Evolutionary conservation across 2,329 filamentous ascomycete genomes (phyloP), one percentile per base, ranked within the genome.

Genomic region (Plenodomus tracheiphilus): DNA sequence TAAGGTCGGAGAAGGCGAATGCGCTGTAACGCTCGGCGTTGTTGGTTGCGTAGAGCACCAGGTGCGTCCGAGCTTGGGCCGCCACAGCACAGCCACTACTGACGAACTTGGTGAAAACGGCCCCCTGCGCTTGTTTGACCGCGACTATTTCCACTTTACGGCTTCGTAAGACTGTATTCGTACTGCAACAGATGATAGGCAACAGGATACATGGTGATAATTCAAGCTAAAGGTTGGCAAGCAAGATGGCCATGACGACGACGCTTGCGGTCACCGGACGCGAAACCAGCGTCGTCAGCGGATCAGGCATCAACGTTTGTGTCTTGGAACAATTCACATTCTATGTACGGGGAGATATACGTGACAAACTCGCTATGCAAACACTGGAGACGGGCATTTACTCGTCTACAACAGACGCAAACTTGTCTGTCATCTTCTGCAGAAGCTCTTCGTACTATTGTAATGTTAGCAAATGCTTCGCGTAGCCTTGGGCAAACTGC

Each of bases 401-500:
- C 83, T 97, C 93, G 75, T 99, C 94, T 72, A 90, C 85, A 52
- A 99, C 93, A 34, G 91, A 87, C 41, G 94, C 94, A 77, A 99
- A 99, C 79, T 96, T 96, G 79, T 99, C 94, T 64, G 88, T 86
- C 91, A 99, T 93, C 65, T 85, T 81, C 77, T 96, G 90, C 65
- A 94, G 82, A 64, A 97, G 85, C 64, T 85, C 86, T 81, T 97
- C 94, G 75, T 97, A 99, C 89, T 94, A 66, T 43, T 38, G 3
- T 39, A 43, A 17, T 22, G 71, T 83, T 70, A 83, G 77, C 58
- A 25, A 0, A 30, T 39, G 3, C 3, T 37, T 19, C 17, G 13
- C 4, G 28, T 8, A 11, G 11, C 28, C 28, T 32, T 32, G 28
- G 4, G 4, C 4, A 15, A 15, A 11, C 16, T 20, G 17, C 13